Percentiles rank a stretch among this genome's conserved stretches.
Conservation (phyloP, 1,139 yeast genomes). For the Trichomonascaceae sp. region DNA sequence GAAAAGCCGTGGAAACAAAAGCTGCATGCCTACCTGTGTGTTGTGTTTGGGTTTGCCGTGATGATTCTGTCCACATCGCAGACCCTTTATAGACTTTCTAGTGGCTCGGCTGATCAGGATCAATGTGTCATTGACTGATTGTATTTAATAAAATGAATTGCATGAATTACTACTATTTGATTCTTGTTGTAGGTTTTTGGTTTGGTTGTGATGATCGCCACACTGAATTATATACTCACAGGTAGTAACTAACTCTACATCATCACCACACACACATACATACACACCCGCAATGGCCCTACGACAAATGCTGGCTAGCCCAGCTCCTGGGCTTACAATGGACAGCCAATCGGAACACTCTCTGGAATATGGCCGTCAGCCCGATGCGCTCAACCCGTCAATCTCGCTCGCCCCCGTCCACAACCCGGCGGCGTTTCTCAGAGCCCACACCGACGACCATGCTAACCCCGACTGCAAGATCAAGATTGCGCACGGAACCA, state of each 20-base stretch:
- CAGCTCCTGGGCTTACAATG: no score
- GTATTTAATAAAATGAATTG: background rate
- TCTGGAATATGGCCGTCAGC: no score
- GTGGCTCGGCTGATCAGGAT: conserved; percentile 27
- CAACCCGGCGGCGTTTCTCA: conserved; percentile 72
- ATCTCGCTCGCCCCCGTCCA: background rate
- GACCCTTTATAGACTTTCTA: conserved; percentile 46
- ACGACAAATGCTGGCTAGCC: no score
- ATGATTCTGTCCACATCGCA: conserved; percentile 70
- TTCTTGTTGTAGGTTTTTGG: no score
- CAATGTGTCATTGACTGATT: conserved; percentile 29
- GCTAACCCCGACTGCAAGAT: conserved; percentile 87
- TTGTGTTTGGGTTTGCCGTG: conserved; percentile 58
- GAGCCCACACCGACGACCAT: conserved; percentile 97
- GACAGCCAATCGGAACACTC: no score
- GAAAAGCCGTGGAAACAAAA: conserved; percentile 35
- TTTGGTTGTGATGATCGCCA: no score
- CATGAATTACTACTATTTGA: no score
- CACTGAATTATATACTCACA: no score
- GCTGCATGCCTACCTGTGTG: conserved; percentile 47
- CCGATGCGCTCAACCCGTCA: no score
- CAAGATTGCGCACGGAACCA: conserved; percentile 97
- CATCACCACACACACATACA: background rate
- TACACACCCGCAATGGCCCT: no score
- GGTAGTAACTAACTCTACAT: no score